Percentiles rank a stretch among this genome's conserved stretches.
Conservation (phyloP, 1,284 basidiomycete genomes). For the Rhodofomes roseus region DNA sequence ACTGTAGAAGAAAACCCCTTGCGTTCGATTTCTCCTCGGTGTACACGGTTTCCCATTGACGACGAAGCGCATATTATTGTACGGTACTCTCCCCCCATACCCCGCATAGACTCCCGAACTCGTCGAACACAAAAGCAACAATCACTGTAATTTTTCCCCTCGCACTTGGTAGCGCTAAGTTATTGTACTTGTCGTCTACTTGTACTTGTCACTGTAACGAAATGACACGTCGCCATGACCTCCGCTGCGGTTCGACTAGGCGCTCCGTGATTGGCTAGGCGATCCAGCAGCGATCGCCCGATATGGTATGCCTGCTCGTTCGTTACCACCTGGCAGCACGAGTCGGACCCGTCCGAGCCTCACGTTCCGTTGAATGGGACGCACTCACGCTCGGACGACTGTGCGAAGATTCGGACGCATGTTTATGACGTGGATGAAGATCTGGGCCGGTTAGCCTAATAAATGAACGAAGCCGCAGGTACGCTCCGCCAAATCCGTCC, state of each 20-base stretch:
- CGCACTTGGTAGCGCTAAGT: neutral
- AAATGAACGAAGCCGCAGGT: neutral
- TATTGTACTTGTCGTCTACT: neutral
- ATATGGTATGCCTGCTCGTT: neutral
- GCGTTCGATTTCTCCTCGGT: neutral
- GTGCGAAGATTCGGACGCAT: neutral
- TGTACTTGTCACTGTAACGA: neutral
- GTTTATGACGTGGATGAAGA: neutral
- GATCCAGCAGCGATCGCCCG: neutral
- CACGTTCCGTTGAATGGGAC: neutral
- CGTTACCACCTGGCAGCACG: neutral
- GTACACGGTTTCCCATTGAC: neutral
- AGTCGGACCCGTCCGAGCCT: neutral
- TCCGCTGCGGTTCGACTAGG: neutral
- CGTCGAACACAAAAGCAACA: neutral
- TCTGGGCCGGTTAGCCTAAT: neutral
- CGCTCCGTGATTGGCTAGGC: neutral
- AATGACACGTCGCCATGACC: slow-evolving; percentile 1
- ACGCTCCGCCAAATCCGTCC: neutral
- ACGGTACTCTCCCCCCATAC: neutral
- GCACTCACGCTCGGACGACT: neutral
- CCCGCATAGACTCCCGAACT: neutral
- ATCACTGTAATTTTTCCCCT: neutral
- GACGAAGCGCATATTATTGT: neutral
- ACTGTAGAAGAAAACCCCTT: neutral